Percentiles rank a stretch among this genome's conserved stretches.
Evolutionary conservation across 73 alveolate species (phyloP).

Genomic region (Stentor coeruleus): DNA sequence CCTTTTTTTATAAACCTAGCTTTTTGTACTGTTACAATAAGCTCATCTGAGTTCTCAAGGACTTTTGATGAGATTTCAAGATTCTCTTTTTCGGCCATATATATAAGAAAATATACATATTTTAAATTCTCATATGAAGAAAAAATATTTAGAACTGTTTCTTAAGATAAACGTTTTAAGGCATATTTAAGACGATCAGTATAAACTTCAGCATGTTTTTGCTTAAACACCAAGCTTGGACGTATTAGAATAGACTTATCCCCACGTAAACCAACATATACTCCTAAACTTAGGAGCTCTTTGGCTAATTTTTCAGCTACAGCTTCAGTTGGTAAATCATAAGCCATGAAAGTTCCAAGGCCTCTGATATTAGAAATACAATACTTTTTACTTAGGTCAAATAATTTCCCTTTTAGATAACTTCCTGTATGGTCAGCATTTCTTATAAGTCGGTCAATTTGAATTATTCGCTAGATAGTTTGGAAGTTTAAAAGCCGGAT

Average conservation of each 20-base stretch:
- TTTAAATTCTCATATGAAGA: too few species aligned
- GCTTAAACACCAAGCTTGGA: slow-evolving; percentile 33
- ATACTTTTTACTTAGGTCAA: slow-evolving; percentile 5
- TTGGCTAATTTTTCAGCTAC: background rate
- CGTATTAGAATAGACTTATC: slow-evolving; percentile 25
- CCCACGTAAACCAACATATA: slow-evolving; percentile 33
- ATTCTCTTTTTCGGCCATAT: too few species aligned
- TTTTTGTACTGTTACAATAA: too few species aligned
- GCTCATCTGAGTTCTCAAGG: too few species aligned
- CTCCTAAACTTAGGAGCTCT: slow-evolving; percentile 30
- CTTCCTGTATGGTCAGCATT: slow-evolving; percentile 31
- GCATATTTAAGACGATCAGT: background rate
- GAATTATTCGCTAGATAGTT: slow-evolving; percentile 27
- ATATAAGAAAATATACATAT: too few species aligned
- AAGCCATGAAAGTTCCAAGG: slow-evolving; percentile 36
- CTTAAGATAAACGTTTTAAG: background rate
- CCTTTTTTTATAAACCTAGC: background rate
- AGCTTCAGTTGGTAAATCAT: slow-evolving; percentile 22
- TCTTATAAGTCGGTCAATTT: slow-evolving; percentile 25
- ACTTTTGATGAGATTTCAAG: too few species aligned
- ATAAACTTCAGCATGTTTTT: slow-evolving; percentile 32
- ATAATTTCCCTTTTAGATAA: slow-evolving; percentile 7
- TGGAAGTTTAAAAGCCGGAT: slow-evolving; percentile 18
- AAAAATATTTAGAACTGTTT: too few species aligned
- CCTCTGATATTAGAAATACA: slow-evolving; percentile 39